Conservation (phyloP, 2,329 filamentous ascomycete genomes). For the Pseudogymnoascus sp. region DNA sequence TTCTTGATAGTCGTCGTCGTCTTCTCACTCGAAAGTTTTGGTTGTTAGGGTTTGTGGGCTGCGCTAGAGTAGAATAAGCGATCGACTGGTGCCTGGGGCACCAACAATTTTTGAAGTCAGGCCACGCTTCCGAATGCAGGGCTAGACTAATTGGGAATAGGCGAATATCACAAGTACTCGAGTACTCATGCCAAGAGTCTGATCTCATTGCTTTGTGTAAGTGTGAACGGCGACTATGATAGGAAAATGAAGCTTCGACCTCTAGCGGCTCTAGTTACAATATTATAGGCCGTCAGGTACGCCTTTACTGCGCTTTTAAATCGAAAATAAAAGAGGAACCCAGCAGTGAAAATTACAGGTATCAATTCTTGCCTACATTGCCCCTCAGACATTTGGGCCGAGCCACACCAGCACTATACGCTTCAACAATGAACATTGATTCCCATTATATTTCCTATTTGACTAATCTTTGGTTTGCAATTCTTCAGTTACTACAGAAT, state of each 20-base stretch:
- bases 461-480: slow-evolving; percentile 7
- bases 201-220: background rate
- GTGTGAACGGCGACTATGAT: background rate
- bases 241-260: background rate
- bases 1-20: slow-evolving; percentile 9
- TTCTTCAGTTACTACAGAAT: slow-evolving; percentile 5
- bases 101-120: background rate
- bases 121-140: background rate
- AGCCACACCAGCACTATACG: background rate
- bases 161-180: background rate
- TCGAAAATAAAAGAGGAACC: background rate
- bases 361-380: background rate
- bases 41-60: slow-evolving; percentile 7
- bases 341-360: background rate
- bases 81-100: slow-evolving; percentile 4
- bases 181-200: background rate
- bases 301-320: background rate
- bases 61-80: slow-evolving; percentile 9
- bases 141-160: background rate
- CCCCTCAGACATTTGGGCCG: background rate
- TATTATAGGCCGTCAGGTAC: background rate
- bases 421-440: background rate
- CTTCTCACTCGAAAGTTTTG: slow-evolving; percentile 10
- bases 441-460: slow-evolving; percentile 9
- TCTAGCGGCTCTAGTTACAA: background rate